These are phyloP conservation scores for Chenopodium quinoa DNA, from an alignment of 148 eudicot genomes.

Conservation along the genomic window DNA sequence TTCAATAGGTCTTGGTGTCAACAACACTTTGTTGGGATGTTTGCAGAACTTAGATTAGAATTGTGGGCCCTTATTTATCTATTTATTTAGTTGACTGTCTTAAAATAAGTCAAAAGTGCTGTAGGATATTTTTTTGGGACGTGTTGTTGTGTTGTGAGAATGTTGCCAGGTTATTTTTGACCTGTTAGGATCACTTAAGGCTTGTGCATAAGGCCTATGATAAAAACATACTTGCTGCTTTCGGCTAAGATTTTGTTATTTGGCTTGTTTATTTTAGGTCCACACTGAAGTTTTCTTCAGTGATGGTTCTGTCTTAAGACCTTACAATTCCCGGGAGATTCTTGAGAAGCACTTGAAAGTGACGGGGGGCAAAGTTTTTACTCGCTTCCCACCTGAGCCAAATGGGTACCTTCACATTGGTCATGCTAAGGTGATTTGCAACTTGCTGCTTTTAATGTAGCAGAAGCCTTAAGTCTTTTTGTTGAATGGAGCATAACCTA, in stretches of 20 bases:
- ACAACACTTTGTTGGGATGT: too few species aligned
- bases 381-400: conserved; percentile 99
- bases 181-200: too few species aligned
- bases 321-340: conserved; percentile 69
- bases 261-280: conserved; percentile 48
- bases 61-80: too few species aligned
- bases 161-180: too few species aligned
- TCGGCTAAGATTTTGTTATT: conserved; percentile 3
- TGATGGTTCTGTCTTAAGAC: conserved; percentile 65
- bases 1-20: too few species aligned
- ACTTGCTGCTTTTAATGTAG: background rate
- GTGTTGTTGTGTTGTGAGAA: too few species aligned
- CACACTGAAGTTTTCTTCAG: conserved; percentile 91
- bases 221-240: background rate
- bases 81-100: too few species aligned
- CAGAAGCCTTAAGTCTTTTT: background rate
- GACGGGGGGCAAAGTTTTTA: conserved; percentile 78
- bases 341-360: conserved; percentile 72
- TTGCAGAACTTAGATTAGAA: too few species aligned
- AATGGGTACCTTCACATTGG: conserved; percentile 98
- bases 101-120: too few species aligned
- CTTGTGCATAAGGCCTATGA: too few species aligned
- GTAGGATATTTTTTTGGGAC: too few species aligned
- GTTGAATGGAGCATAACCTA: background rate
- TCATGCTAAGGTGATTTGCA: conserved; percentile 78